phyloP scores from a whole-genome alignment of 495 filamentous ascomycete genomes.

The Neurospora sp. region DNA sequence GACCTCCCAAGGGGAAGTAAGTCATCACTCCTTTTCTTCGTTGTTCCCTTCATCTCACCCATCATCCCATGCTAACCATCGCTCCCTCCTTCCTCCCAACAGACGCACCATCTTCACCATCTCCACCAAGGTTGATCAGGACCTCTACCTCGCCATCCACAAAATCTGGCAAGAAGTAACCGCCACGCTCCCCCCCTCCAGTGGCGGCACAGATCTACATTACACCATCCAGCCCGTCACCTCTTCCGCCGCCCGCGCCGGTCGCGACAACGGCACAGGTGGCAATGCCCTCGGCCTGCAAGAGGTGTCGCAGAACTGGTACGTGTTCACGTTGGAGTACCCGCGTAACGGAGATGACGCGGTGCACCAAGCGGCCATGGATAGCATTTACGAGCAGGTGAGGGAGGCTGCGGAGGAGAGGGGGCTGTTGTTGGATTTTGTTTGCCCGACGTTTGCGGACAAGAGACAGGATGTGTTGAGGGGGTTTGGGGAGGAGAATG shows the following conservation, averaged over 20 bases:
- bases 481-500: conserved; percentile 40
- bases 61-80: conserved; percentile 3
- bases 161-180: conserved; percentile 13
- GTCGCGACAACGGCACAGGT: conserved; percentile 31
- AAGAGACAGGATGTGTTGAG: conserved; percentile 31
- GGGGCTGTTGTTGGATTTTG: conserved; percentile 15
- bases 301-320: conserved; percentile 19
- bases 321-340: conserved; percentile 7
- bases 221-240: conserved; percentile 37
- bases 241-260: conserved; percentile 29
- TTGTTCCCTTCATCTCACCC: conserved; percentile 4
- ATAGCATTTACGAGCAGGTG: neutral
- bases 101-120: conserved; percentile 23
- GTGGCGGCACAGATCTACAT: conserved; percentile 11
- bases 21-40: neutral
- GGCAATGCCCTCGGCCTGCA: conserved; percentile 46
- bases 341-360: neutral
- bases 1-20: neutral
- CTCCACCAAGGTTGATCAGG: conserved; percentile 15
- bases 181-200: conserved; percentile 7
- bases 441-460: conserved; percentile 34
- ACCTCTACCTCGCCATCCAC: conserved; percentile 13
- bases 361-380: neutral
- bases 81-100: neutral
- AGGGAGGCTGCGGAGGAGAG: conserved; percentile 15